A percentile compares a stretch with the other conserved stretches of the same genome.
Evolutionary conservation across 1,284 basidiomycete species (phyloP).

Genomic region (Ustilago xerochloae): DNA sequence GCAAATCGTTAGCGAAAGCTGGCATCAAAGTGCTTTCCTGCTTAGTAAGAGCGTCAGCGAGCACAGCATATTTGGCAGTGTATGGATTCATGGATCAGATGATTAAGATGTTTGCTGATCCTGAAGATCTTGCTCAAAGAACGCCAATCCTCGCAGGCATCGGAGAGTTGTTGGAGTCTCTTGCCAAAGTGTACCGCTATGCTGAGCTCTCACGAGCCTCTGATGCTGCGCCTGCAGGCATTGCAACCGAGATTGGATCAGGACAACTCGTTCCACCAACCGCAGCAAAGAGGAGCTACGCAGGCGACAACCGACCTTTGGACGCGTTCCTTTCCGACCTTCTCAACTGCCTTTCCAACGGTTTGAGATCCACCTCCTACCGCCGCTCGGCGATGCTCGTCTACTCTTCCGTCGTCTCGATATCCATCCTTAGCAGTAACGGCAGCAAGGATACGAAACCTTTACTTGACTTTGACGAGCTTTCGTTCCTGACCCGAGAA

Average conservation of each 20-base stretch:
- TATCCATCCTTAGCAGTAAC: constrained; percentile 42
- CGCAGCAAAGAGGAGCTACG: constrained; percentile 42
- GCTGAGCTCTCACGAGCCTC: constrained; percentile 15
- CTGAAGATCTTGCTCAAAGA: constrained; percentile 80
- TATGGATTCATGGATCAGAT: constrained; percentile 54
- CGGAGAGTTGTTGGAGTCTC: constrained; percentile 51
- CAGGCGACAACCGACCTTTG: constrained; percentile 52
- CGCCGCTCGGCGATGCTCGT: constrained; percentile 53
- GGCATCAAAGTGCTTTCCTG: constrained; percentile 50
- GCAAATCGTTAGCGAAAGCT: constrained; percentile 58
- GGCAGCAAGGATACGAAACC: constrained; percentile 22
- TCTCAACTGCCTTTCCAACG: constrained; percentile 56
- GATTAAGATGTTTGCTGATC: constrained; percentile 77
- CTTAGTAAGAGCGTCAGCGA: constrained; percentile 46
- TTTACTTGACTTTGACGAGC: constrained; percentile 78
- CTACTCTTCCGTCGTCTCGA: constrained; percentile 51
- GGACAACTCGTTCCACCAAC: constrained; percentile 26
- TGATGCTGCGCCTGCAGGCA: background rate
- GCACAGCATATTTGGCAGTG: constrained; percentile 48
- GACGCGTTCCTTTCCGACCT: constrained; percentile 53
- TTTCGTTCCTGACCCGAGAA: constrained; percentile 81
- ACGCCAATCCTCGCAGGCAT: constrained; percentile 74
- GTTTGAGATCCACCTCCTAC: constrained; percentile 45
- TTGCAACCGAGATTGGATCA: constrained; percentile 14
- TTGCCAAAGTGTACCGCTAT: constrained; percentile 51